Evolutionary conservation across 306 rosid genomes (phyloP).

Genomic region (Rubus parviflorus): DNA sequence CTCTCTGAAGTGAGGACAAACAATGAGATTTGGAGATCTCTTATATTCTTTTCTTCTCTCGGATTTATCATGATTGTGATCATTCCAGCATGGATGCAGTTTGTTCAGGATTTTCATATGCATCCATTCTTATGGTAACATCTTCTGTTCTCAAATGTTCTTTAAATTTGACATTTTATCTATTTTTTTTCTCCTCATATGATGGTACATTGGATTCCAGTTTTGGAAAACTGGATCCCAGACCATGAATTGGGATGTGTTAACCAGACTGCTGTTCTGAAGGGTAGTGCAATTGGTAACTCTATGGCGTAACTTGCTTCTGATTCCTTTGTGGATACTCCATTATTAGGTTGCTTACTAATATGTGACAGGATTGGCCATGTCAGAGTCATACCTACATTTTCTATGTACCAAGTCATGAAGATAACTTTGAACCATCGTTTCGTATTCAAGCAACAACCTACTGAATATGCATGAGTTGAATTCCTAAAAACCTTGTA

Average conservation of each 20-base stretch:
- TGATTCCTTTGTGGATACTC: neutral
- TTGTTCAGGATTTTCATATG: constrained; percentile 65
- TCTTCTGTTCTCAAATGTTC: neutral
- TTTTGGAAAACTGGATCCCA: neutral
- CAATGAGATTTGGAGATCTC: constrained; percentile 57
- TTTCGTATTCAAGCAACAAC: neutral
- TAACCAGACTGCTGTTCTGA: neutral
- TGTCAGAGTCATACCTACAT: neutral
- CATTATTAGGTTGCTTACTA: neutral
- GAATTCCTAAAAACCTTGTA: neutral
- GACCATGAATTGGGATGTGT: neutral
- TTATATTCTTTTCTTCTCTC: constrained; percentile 57
- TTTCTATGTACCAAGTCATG: neutral
- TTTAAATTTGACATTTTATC: neutral
- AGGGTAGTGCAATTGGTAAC: neutral
- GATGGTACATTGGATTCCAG: constrained; percentile 8
- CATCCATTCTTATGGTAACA: constrained; percentile 78
- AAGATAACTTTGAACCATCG: neutral
- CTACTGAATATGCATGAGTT: neutral
- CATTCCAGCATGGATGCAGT: constrained; percentile 80
- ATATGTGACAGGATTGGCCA: neutral
- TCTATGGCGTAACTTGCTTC: neutral
- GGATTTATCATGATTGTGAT: constrained; percentile 63
- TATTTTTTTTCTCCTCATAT: neutral
- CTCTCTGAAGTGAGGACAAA: constrained; percentile 49